phyloP scores from a whole-genome alignment of 305 asterid genomes.

The Stenogyne calaminthoides region DNA sequence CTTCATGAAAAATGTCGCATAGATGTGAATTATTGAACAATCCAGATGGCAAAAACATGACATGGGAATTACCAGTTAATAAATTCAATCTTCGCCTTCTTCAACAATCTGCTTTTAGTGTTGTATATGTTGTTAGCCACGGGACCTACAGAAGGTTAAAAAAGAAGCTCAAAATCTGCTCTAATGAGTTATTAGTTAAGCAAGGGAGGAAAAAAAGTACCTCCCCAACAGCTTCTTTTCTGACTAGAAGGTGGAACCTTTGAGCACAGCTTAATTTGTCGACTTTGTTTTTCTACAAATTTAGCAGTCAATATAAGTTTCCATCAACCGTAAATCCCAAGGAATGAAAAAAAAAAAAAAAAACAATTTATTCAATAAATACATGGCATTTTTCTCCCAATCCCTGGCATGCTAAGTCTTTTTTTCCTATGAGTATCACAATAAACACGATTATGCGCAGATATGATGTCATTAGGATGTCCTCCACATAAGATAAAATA shows the following conservation, averaged over 20 bases:
- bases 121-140: conserved; percentile 54
- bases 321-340: not conserved
- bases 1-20: not conserved
- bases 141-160: conserved; percentile 25
- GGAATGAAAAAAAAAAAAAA: not conserved
- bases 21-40: not conserved
- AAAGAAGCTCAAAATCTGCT: conserved; percentile 5
- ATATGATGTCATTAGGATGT: not conserved
- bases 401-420: not conserved
- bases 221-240: conserved; percentile 77
- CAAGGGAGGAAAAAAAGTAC: conserved; percentile 41
- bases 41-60: not conserved
- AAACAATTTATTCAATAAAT: not conserved
- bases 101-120: conserved; percentile 82
- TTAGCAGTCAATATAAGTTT: conserved; percentile 26
- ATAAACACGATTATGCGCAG: not conserved
- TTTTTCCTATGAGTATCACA: conserved; percentile 4
- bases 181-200: conserved; percentile 20
- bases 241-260: conserved; percentile 87
- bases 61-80: conserved; percentile 60
- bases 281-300: conserved; percentile 66
- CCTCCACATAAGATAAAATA: not conserved
- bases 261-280: conserved; percentile 78
- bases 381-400: not conserved
- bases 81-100: conserved; percentile 86